Percentiles rank a stretch among this genome's conserved stretches.
Conservation (phyloP, 2,329 filamentous ascomycete species). For the Trichoderma pleuroti region DNA sequence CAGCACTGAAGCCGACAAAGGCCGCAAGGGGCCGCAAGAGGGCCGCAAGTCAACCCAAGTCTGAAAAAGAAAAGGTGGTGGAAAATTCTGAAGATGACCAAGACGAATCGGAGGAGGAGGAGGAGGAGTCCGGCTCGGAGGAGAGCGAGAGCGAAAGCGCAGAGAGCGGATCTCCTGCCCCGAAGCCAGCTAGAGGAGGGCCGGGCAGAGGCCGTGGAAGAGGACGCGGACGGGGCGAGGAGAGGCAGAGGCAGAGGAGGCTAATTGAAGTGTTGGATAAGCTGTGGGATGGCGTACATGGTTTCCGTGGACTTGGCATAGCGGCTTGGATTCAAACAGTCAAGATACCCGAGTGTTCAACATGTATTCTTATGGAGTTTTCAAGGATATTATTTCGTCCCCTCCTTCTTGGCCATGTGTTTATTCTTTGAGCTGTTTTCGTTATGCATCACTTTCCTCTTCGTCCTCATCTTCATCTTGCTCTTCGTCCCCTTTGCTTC, state of each 20-base stretch:
- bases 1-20: slow-evolving; percentile 38
- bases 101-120: slow-evolving; percentile 28
- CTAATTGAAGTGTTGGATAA: slow-evolving; percentile 17
- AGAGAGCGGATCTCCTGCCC: slow-evolving; percentile 37
- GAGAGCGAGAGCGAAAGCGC: slow-evolving; percentile 35
- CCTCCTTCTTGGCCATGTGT: background rate
- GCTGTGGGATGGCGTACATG: background rate
- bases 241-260: slow-evolving; percentile 30
- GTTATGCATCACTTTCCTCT: background rate
- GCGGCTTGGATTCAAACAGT: background rate
- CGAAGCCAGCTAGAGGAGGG: slow-evolving; percentile 36
- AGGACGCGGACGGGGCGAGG: slow-evolving; percentile 33
- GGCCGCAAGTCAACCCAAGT: slow-evolving; percentile 40
- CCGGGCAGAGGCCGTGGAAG: slow-evolving; percentile 31
- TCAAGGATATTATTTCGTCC: background rate
- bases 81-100: slow-evolving; percentile 36
- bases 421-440: background rate
- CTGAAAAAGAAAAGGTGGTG: slow-evolving; percentile 30
- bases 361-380: background rate
- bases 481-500: background rate
- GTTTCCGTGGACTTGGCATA: background rate
- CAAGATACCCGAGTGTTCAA: slow-evolving; percentile 12
- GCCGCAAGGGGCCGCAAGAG: slow-evolving; percentile 44
- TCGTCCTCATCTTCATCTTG: background rate
- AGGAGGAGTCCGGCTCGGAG: slow-evolving; percentile 32